Percentiles rank a stretch among this genome's conserved stretches.
phyloP scores from a whole-genome alignment of 2,329 filamentous ascomycete species.

The Leptographium procerum region DNA sequence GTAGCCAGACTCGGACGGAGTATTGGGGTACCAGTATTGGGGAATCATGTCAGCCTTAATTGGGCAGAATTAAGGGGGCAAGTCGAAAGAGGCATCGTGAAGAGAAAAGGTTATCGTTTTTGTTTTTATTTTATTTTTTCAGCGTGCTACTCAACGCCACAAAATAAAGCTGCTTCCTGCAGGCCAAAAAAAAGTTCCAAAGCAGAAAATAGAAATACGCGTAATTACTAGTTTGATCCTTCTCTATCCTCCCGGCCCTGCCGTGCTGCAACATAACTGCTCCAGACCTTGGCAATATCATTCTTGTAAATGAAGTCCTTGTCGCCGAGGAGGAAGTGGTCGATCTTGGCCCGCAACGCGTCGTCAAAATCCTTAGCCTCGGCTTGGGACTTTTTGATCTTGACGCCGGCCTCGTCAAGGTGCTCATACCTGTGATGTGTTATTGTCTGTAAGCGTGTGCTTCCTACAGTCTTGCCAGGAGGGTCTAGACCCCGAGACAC shows the following conservation, averaged over 20 bases:
- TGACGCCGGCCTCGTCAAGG: background rate
- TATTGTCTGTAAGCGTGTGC: background rate
- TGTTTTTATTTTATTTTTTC: background rate
- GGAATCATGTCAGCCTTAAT: background rate
- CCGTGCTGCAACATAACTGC: background rate
- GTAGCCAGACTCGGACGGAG: no score
- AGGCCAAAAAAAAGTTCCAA: background rate
- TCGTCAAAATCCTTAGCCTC: background rate
- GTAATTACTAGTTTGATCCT: background rate
- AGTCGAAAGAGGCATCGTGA: background rate
- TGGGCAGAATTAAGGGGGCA: background rate
- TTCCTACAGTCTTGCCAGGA: no score
- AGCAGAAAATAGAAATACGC: no score
- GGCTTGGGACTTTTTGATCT: background rate
- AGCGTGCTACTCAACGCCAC: background rate
- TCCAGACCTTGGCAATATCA: background rate
- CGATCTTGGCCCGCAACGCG: background rate
- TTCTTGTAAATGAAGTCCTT: conserved; percentile 1
- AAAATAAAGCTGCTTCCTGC: background rate
- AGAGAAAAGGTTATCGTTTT: background rate
- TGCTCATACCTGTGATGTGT: background rate
- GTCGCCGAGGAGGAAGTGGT: background rate
- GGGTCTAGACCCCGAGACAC: no score
- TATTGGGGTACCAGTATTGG: no score
- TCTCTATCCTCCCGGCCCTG: background rate